These are phyloP conservation scores for Apiospora hydei DNA, from an alignment of 2,329 filamentous ascomycete species.

Conservation along the genomic window DNA sequence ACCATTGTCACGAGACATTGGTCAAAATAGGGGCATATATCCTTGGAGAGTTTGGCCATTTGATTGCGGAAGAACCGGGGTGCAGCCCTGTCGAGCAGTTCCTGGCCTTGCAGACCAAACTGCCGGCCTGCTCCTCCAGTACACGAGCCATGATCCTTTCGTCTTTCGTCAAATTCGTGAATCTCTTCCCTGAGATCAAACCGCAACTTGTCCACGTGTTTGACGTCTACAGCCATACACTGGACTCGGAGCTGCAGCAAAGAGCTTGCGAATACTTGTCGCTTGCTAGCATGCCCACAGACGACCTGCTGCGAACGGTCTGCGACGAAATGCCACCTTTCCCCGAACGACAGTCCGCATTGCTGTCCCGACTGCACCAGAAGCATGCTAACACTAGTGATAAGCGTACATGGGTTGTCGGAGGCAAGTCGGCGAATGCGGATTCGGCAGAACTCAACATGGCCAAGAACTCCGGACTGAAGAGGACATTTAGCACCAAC, in stretches of 20 bases:
- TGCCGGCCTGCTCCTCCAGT: slow-evolving; percentile 85
- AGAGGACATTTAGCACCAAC: slow-evolving; percentile 80
- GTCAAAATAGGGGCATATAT: slow-evolving; percentile 98
- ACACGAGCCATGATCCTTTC: slow-evolving; percentile 95
- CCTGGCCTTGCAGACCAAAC: slow-evolving; percentile 87
- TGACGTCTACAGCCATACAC: slow-evolving; percentile 88
- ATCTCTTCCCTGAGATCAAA: slow-evolving; percentile 98
- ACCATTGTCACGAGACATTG: slow-evolving; percentile 94
- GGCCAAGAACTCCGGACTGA: slow-evolving; percentile 81
- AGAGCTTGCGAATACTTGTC: slow-evolving; percentile 94
- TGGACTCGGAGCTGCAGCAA: slow-evolving; percentile 96
- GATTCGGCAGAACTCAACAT: slow-evolving; percentile 82
- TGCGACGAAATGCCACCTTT: slow-evolving; percentile 99
- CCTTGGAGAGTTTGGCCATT: slow-evolving; percentile 93
- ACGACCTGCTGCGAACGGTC: slow-evolving; percentile 90
- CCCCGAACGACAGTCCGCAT: slow-evolving; percentile 89
- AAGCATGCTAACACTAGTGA: slow-evolving; percentile 93
- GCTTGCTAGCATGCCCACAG: slow-evolving; percentile 83
- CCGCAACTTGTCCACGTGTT: slow-evolving; percentile 92
- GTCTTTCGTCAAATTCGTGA: slow-evolving; percentile 97
- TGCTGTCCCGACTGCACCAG: slow-evolving; percentile 91
- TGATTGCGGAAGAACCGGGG: slow-evolving; percentile 89
- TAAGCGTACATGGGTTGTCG: slow-evolving; percentile 97
- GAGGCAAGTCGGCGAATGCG: slow-evolving; percentile 90
- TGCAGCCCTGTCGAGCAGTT: slow-evolving; percentile 98